These are phyloP conservation scores for Globisporangium perplexum DNA, from an alignment of 352 stramenopile species.

Conservation along the genomic window DNA sequence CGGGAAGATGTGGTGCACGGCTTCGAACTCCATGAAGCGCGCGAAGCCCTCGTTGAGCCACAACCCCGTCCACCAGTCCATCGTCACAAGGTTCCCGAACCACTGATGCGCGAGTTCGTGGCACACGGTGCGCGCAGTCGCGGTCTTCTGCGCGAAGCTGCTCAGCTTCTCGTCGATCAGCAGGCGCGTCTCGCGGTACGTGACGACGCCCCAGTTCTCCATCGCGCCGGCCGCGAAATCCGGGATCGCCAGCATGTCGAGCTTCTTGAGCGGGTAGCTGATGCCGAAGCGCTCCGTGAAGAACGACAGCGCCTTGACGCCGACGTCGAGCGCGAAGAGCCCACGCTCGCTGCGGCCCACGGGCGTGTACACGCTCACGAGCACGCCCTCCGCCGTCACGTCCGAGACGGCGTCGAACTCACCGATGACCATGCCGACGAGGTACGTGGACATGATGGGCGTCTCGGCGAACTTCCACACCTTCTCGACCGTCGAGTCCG, in stretches of 20 bases:
- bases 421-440: constrained; percentile 94
- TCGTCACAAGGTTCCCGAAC: constrained; percentile 98
- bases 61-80: constrained; percentile 94
- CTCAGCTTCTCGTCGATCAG: constrained; percentile 73
- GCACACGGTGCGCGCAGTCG: constrained; percentile 92
- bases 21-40: constrained; percentile 94
- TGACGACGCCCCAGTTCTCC: constrained; percentile 95
- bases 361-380: constrained; percentile 95
- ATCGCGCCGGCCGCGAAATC: constrained; percentile 93
- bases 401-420: constrained; percentile 95
- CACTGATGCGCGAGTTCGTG: constrained; percentile 97
- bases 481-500: constrained; percentile 44
- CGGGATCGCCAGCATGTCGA: constrained; percentile 96
- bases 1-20: constrained; percentile 91
- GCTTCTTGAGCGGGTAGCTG: constrained; percentile 96
- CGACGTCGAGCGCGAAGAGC: constrained; percentile 86
- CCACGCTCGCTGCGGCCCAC: constrained; percentile 87
- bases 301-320: constrained; percentile 56
- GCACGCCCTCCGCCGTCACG: constrained; percentile 84
- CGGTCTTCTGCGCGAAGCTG: constrained; percentile 36
- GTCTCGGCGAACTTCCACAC: constrained; percentile 89
- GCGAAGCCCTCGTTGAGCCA: constrained; percentile 99
- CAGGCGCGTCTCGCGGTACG: constrained; percentile 92
- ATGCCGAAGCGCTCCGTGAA: constrained; percentile 74
- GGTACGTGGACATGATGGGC: constrained; percentile 97